Base-by-base conservation (phyloP, 441 rosid species). In the Aleurites moluccanus region DNA sequence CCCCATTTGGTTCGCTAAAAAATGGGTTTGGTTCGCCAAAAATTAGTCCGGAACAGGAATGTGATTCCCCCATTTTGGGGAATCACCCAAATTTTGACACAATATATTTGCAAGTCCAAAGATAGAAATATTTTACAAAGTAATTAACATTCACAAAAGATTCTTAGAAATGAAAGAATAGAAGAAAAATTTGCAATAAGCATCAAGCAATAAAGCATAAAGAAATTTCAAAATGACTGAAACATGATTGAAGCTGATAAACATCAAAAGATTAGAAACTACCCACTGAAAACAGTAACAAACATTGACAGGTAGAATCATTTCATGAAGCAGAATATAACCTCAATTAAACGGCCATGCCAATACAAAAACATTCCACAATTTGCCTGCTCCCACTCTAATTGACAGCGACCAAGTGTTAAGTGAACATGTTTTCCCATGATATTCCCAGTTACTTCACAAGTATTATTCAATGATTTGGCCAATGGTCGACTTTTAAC, bases 311-410 rank as follows among this genome's bases (percentile, higher is more conserved):
- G 30, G 50, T 3, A 25, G 9, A 42, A 18, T 57, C 5, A 35
- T 42, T 47, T 33, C 6, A 44, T 20, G 8, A 61, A 59, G 16
- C 1, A 45, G 35, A 76, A 79, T 67, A 73, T 64, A 15, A 83
- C 83, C 80, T 83, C 83, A 74, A 83, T 78, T 68, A 80, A 70
- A 57, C 80, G 81, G n/a, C 83, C 85, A 75, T 80, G 85, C 85
- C 83, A 78, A 65, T 80, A 80, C 42, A 80, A 83, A 62, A 80
- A 83, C 28, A 80, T 80, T 60, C 85, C 83, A 73, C 76, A 68
- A 64, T 83, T 83, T 69, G 73, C 75, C 35, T 73, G 80, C 77
- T 83, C 84, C 82, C 80, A 83, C 64, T 83, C 86, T 21, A 83
- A 63, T 71, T 83, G 86, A 78, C 69, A 68, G 68, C 75, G 80